These are phyloP conservation scores for Camellia japonica DNA, from an alignment of 148 eudicot genomes.

Conservation along the genomic window DNA sequence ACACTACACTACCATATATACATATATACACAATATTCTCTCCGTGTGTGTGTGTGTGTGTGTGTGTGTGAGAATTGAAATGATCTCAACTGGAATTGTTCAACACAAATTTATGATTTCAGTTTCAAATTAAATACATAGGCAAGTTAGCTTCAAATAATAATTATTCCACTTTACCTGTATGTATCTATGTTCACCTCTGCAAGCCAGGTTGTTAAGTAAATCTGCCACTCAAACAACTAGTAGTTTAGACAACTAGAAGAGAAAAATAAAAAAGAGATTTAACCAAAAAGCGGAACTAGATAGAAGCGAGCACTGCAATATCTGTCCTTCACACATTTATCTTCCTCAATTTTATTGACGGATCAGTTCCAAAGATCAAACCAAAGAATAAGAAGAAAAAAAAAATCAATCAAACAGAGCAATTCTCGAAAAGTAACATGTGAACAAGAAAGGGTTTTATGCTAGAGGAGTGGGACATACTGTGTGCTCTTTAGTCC, in stretches of 20 bases:
- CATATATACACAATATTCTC: too few species aligned
- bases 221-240: constrained; percentile 42
- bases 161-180: constrained; percentile 45
- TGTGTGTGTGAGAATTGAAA: not conserved
- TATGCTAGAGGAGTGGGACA: not conserved
- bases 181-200: constrained; percentile 65
- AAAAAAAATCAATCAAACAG: too few species aligned
- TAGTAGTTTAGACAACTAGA: not conserved
- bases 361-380: not conserved
- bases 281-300: not conserved
- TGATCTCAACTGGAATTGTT: not conserved
- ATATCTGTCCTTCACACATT: not conserved
- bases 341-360: not conserved
- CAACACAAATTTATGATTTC: not conserved
- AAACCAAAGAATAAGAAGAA: not conserved
- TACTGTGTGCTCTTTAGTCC: not conserved
- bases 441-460: not conserved
- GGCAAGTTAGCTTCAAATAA: not conserved
- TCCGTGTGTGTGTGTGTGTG: too few species aligned
- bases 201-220: constrained; percentile 67
- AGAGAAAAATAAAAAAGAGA: not conserved
- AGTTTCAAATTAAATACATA: not conserved
- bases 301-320: not conserved
- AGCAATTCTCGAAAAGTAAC: not conserved
- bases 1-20: too few species aligned